phyloP scores from a whole-genome alignment of 805 yeast species.

The Metschnikowia peoriensis region DNA sequence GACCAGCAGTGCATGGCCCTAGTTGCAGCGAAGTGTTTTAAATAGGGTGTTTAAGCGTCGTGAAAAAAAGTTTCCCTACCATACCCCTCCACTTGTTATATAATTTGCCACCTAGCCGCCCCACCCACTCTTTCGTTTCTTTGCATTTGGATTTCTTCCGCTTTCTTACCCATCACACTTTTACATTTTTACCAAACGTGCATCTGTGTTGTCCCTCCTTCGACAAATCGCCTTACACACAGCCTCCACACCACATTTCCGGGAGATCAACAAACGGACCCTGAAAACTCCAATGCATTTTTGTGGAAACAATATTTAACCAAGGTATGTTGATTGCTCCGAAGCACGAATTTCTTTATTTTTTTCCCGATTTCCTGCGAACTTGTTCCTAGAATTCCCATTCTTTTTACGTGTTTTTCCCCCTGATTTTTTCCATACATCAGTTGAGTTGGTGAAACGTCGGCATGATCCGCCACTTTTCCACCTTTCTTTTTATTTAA shows the following conservation, averaged over 20 bases:
- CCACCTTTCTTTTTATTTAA: too few relatives aligned
- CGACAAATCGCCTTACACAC: neutral
- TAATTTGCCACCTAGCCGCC: neutral
- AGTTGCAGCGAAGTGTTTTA: constrained; percentile 4
- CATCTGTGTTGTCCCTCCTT: constrained; percentile 3
- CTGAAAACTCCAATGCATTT: neutral
- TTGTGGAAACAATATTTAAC: neutral
- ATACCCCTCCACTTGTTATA: neutral
- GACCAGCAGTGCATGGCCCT: constrained; percentile 10
- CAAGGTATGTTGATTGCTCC: neutral
- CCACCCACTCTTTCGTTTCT: neutral
- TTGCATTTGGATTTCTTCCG: neutral
- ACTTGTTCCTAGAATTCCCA: neutral
- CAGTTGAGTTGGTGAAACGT: too few relatives aligned
- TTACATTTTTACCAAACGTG: neutral
- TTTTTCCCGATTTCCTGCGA: neutral
- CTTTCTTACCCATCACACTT: neutral
- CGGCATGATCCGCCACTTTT: too few relatives aligned
- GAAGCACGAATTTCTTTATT: neutral
- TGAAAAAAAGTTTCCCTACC: neutral
- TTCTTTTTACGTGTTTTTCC: too few relatives aligned
- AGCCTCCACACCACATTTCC: neutral
- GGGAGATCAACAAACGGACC: neutral
- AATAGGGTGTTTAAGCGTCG: neutral
- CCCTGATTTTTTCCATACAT: too few relatives aligned